phyloP scores from a whole-genome alignment of 768 basidiomycete genomes.

The Candolleomyces eurysporus region DNA sequence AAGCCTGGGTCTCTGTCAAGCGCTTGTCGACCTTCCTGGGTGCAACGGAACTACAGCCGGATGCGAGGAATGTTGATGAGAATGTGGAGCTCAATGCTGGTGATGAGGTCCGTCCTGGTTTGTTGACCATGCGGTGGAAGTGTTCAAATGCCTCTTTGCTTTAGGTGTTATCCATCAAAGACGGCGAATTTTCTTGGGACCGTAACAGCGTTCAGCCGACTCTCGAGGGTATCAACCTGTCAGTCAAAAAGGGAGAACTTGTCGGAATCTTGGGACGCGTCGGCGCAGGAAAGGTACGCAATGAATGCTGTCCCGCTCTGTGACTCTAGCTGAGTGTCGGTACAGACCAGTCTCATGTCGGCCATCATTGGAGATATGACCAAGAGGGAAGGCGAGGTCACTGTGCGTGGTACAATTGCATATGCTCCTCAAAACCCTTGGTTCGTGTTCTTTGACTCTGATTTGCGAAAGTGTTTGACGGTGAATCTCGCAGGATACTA shows the following conservation, averaged over 20 bases:
- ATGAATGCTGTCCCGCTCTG: background rate
- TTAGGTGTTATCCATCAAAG: constrained; percentile 63
- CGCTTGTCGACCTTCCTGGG: constrained; percentile 75
- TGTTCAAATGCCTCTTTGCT: background rate
- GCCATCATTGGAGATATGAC: constrained; percentile 89
- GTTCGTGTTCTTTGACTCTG: constrained; percentile 29
- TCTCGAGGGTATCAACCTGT: constrained; percentile 75
- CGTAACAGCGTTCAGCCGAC: constrained; percentile 54
- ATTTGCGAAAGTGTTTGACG: background rate
- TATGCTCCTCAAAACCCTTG: constrained; percentile 90
- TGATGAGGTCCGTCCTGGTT: constrained; percentile 47
- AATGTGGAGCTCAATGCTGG: constrained; percentile 45
- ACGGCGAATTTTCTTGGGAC: constrained; percentile 84
- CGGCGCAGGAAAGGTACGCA: constrained; percentile 79
- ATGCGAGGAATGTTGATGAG: constrained; percentile 60
- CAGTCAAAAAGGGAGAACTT: constrained; percentile 79
- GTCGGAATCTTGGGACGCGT: constrained; percentile 86
- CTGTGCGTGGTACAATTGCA: constrained; percentile 66
- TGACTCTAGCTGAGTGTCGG: background rate
- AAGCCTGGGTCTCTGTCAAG: constrained; percentile 79
- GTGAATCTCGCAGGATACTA: constrained; percentile 58
- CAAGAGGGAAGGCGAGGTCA: constrained; percentile 68
- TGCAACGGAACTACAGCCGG: constrained; percentile 77
- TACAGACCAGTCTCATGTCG: constrained; percentile 68
- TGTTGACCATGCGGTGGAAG: background rate